Base-by-base conservation (phyloP, 2,329 filamentous ascomycete species). In the Hymenoscyphus occultus region DNA sequence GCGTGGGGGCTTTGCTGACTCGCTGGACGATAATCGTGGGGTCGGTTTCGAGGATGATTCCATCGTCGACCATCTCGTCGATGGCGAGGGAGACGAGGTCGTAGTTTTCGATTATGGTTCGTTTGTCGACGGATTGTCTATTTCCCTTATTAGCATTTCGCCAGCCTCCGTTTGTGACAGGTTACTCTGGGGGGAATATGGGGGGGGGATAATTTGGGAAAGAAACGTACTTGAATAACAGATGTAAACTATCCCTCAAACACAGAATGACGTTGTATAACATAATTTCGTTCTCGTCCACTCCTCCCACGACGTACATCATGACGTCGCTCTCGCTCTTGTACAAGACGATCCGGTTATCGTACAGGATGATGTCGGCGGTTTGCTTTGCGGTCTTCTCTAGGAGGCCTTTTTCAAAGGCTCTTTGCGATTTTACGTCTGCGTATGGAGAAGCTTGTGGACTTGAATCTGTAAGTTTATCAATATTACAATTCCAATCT, bases 311-410 rank as follows among this genome's bases (percentile, higher is more conserved):
- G 32, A 98, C 90, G 77, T 98, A 98, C 57, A 91, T 86, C 90
- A 97, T 97, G 64, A 98, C 91, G 78, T 99, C 95, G 72, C 91
- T 93, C 82, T 99, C 95, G 81, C 90, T 90, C 87, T 99, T 99
- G 84, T 97, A 99, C 61, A 98, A 89, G 63, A 98, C 92, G 67
- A 99, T 90, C 74, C 92, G 88, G 81, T 96, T 96, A 80, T 99
- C 95, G 80, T 97, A 98, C 64, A 99, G 87, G 72, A 99, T 96
- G 74, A 99, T 95, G 80, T 98, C 95, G 73, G 90, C 92, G 14
- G 87, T 93, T 81, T 96, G 92, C 83, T 98, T 99, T 71, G 91
- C 90, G 16, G 95, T 98, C 85, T 99, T 98, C 75, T 97, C 90
- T 66, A 97, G 81, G 48, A 99, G 85, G 5, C 93, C 95, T 82